Conservation (phyloP, 306 rosid genomes). For the Dicorynia guianensis region DNA sequence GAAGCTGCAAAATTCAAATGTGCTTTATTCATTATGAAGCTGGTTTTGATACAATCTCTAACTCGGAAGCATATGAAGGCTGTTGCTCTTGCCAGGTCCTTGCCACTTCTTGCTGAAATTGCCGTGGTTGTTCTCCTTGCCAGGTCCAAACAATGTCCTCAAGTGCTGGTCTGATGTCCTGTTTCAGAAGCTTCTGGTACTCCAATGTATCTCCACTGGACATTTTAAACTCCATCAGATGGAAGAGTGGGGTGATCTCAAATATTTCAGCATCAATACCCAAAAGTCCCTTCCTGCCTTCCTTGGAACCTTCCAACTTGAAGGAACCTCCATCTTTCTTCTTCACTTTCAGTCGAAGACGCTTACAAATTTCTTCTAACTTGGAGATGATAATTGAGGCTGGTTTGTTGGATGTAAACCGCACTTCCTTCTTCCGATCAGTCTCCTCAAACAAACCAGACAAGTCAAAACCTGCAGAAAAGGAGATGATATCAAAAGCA, state of each 20-base stretch:
- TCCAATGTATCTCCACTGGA: slow-evolving; percentile 82
- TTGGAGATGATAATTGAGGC: slow-evolving; percentile 73
- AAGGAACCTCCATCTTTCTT: slow-evolving; percentile 74
- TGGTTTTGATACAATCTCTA: slow-evolving; percentile 30
- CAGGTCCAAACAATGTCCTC: slow-evolving; percentile 92
- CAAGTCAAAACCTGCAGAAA: slow-evolving; percentile 86
- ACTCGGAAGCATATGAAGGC: slow-evolving; percentile 13
- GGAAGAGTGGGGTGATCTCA: slow-evolving; percentile 77
- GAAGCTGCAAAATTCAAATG: too few relatives aligned
- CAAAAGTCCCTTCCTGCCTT: slow-evolving; percentile 79
- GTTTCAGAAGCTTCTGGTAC: slow-evolving; percentile 67
- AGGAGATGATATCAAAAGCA: slow-evolving; percentile 89
- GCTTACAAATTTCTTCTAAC: slow-evolving; percentile 74
- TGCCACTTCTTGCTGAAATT: slow-evolving; percentile 38
- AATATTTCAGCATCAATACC: slow-evolving; percentile 80
- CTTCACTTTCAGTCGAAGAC: slow-evolving; percentile 61
- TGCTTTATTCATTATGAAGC: not conserved
- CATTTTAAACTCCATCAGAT: slow-evolving; percentile 86
- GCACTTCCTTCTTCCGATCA: slow-evolving; percentile 59
- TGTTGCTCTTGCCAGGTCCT: slow-evolving; percentile 33
- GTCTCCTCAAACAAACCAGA: slow-evolving; percentile 81
- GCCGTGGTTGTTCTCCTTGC: slow-evolving; percentile 77
- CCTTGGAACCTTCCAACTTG: slow-evolving; percentile 74
- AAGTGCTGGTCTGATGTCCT: slow-evolving; percentile 75
- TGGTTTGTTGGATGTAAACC: slow-evolving; percentile 71